Percentiles rank a stretch among this genome's conserved stretches.
phyloP scores from a whole-genome alignment of 148 eudicot genomes.

The Amaranthus palmeri region DNA sequence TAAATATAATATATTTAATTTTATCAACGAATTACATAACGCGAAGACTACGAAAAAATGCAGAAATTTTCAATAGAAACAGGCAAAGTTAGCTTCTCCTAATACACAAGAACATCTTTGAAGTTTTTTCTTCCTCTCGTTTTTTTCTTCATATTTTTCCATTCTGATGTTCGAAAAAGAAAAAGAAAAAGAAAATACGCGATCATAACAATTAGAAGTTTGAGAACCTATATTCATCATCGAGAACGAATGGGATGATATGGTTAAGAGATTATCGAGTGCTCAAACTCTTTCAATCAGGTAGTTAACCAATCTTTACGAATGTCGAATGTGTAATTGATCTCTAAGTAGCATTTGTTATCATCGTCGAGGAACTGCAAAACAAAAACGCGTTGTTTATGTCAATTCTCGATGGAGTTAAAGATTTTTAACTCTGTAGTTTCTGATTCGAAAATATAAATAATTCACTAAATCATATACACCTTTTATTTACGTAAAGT shows the following conservation, averaged over 20 bases:
- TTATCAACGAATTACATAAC: too few species aligned
- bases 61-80: neutral
- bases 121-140: neutral
- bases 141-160: slow-evolving; percentile 1
- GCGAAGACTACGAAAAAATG: too few species aligned
- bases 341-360: slow-evolving; percentile 60
- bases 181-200: neutral
- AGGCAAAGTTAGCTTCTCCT: slow-evolving; percentile 5
- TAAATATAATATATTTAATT: too few species aligned
- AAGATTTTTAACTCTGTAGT: too few species aligned
- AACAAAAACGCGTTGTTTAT: neutral
- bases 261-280: neutral
- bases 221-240: slow-evolving; percentile 12
- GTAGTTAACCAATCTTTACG: slow-evolving; percentile 46
- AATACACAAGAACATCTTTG: slow-evolving; percentile 15
- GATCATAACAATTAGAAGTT: neutral
- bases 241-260: neutral
- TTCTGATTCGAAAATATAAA: too few species aligned
- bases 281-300: slow-evolving; percentile 8
- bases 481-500: too few species aligned
- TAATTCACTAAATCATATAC: too few species aligned
- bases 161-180: neutral
- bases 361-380: slow-evolving; percentile 65
- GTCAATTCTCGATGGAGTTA: too few species aligned
- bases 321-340: slow-evolving; percentile 55